Evolutionary conservation across 2,329 filamentous ascomycete species (phyloP).

Genomic region (Acrodontium crateriforme): DNA sequence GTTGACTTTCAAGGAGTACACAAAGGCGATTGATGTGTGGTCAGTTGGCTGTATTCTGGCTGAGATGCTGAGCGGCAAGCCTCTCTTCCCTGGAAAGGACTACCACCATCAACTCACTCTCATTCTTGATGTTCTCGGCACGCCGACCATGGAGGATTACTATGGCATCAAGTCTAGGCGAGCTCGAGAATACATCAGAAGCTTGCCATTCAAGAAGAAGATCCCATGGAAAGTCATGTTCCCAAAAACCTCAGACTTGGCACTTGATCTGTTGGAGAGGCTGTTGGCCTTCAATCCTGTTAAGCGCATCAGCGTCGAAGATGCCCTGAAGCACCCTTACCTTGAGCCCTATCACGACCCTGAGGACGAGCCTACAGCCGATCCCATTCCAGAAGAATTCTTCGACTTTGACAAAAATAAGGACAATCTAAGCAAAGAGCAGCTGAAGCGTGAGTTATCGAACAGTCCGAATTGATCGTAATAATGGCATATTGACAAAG

Average conservation of each 20-base stretch:
- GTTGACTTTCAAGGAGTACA: slow-evolving; percentile 99
- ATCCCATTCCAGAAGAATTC: slow-evolving; percentile 95
- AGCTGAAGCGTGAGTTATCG: slow-evolving; percentile 61
- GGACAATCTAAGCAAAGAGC: slow-evolving; percentile 95
- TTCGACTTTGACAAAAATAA: slow-evolving; percentile 99
- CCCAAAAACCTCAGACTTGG: slow-evolving; percentile 96
- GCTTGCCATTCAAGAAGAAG: slow-evolving; percentile 98
- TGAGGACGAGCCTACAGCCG: slow-evolving; percentile 92
- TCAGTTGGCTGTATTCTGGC: slow-evolving; percentile 96
- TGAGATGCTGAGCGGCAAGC: slow-evolving; percentile 98
- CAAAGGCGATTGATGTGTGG: slow-evolving; percentile 98
- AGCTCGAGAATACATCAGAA: slow-evolving; percentile 94
- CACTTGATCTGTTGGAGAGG: slow-evolving; percentile 87
- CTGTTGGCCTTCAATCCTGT: slow-evolving; percentile 95
- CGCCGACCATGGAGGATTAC: slow-evolving; percentile 99
- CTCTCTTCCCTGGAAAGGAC: slow-evolving; percentile 94
- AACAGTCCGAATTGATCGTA: slow-evolving; percentile 1
- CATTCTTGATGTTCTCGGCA: slow-evolving; percentile 92
- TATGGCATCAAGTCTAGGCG: slow-evolving; percentile 98
- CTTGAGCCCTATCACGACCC: slow-evolving; percentile 98
- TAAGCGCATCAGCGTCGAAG: slow-evolving; percentile 96
- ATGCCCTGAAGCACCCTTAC: slow-evolving; percentile 93
- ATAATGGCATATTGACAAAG: too few relatives aligned
- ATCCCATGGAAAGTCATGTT: slow-evolving; percentile 94
- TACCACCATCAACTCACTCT: slow-evolving; percentile 97